Evolutionary conservation across 2,329 filamentous ascomycete genomes (phyloP).

Genomic region (Microthyrium microscopicum): DNA sequence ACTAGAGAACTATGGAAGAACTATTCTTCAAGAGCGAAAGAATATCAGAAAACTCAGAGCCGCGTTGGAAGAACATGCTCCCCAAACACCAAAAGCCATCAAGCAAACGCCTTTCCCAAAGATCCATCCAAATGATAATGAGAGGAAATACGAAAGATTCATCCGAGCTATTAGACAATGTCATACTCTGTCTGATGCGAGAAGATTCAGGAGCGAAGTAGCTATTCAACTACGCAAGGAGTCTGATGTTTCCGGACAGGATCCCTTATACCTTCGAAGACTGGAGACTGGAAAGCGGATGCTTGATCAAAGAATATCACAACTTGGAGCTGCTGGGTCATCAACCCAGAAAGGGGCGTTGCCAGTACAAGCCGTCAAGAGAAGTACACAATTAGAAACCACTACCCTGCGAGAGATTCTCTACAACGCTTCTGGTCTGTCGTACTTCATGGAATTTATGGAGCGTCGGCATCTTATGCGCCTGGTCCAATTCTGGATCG

Average conservation of each 20-base stretch:
- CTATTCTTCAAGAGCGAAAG: slow-evolving; percentile 84
- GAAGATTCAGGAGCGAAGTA: slow-evolving; percentile 81
- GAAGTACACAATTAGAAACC: slow-evolving; percentile 53
- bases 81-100: slow-evolving; percentile 51
- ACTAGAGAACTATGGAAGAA: slow-evolving; percentile 67
- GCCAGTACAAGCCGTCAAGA: slow-evolving; percentile 9
- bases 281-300: slow-evolving; percentile 84
- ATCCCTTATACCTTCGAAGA: slow-evolving; percentile 72
- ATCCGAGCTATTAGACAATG: slow-evolving; percentile 77
- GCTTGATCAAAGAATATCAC: slow-evolving; percentile 74
- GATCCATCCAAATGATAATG: slow-evolving; percentile 65
- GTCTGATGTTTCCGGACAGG: slow-evolving; percentile 58
- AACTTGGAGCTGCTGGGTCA: slow-evolving; percentile 53
- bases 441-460: slow-evolving; percentile 99
- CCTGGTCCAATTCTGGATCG: slow-evolving; percentile 93
- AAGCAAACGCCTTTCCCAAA: slow-evolving; percentile 60
- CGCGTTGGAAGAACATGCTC: slow-evolving; percentile 85
- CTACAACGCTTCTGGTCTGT: slow-evolving; percentile 74
- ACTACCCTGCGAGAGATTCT: slow-evolving; percentile 72
- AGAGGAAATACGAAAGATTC: slow-evolving; percentile 87
- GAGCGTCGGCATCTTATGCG: slow-evolving; percentile 76
- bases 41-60: slow-evolving; percentile 84
- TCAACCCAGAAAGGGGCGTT: slow-evolving; percentile 12
- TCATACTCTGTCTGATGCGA: slow-evolving; percentile 81
- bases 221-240: slow-evolving; percentile 83